phyloP scores from a whole-genome alignment of 345 rosid species.

The Corchorus olitorius region DNA sequence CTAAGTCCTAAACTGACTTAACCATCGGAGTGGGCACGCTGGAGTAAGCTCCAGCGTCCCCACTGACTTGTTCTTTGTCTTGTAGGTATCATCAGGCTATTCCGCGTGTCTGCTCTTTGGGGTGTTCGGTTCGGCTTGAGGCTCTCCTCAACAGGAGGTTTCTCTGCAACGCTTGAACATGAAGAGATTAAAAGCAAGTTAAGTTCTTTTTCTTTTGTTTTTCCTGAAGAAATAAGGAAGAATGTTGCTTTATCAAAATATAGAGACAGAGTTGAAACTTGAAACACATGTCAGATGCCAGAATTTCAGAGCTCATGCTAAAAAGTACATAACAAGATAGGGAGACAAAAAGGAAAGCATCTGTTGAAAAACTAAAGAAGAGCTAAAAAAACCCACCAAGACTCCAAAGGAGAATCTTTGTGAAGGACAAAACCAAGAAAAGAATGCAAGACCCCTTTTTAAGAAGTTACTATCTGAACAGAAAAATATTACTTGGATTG shows the following conservation, averaged over 20 bases:
- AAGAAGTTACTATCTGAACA: background rate
- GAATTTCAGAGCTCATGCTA: background rate
- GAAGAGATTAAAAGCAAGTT: conserved; percentile 33
- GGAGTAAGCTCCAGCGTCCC: no score
- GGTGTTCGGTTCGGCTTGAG: no score
- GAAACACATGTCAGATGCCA: background rate
- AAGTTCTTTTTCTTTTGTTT: conserved; percentile 21
- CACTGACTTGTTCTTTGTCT: no score
- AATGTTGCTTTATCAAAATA: background rate
- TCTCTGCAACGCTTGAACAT: conserved; percentile 51
- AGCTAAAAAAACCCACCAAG: background rate
- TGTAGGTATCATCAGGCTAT: no score
- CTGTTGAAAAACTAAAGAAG: background rate
- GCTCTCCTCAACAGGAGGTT: conserved; percentile 14
- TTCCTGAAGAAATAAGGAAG: conserved; percentile 9
- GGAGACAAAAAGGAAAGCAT: background rate
- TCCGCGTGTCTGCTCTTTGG: no score
- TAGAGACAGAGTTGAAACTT: conserved; percentile 1
- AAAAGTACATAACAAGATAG: background rate
- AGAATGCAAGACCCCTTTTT: background rate
- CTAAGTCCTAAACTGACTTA: no score
- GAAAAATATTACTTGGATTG: no score
- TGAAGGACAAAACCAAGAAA: background rate
- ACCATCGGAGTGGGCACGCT: no score
- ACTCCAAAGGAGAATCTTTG: conserved; percentile 7